Base-by-base conservation (phyloP, 1,139 yeast species). In the Spencermartinsiella ligniputridi region DNA sequence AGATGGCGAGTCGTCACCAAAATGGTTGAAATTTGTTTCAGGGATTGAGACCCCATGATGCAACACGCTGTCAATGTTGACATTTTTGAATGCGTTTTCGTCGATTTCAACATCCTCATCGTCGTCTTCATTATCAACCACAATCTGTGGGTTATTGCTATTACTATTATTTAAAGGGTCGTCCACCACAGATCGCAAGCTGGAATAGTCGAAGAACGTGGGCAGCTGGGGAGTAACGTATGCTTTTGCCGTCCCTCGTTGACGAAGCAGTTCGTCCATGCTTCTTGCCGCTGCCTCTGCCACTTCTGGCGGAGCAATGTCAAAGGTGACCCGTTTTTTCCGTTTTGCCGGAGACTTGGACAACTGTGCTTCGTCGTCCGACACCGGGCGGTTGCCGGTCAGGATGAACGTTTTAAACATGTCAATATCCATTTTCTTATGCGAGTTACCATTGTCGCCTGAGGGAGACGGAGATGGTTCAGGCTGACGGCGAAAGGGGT, bases 261-360 rank as follows among this genome's bases (percentile, higher is more conserved):
- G 70, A 8, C 70, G 52, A 51, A 67, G 48, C 34, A 66, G 58
- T 49, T 66, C 70, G 36, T 63, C 66, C 64, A 66, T 60, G 32
- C 64, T 58, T 39, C 70, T 46, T 15, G 67, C 69, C 1, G 70
- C 70, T 1, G 70, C 70, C 46, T 66, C 69, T 1, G 69, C 66
- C 11, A 66, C 67, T 47, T 64, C 60, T 2, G 70, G 70, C 8
- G 70, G 70, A 19, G 52, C 55, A n/a, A 56, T 52, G 45, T 64
- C 61, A 45, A 66, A 66, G 3, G 68, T 63, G n/a, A 66, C 70
- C 35, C 64, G 54, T 50, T 66, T 64, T 36, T 47, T 50, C 36
- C 48, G 30, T 12, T 33, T n/a, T 6, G 39, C 32, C 3, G 35
- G 45, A 5, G 29, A n/a, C 4, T 8, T 25, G n/a, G 46, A 45